Evolutionary conservation across 2,329 filamentous ascomycete species (phyloP).

Genomic region (Dactylonectria macrodidyma): DNA sequence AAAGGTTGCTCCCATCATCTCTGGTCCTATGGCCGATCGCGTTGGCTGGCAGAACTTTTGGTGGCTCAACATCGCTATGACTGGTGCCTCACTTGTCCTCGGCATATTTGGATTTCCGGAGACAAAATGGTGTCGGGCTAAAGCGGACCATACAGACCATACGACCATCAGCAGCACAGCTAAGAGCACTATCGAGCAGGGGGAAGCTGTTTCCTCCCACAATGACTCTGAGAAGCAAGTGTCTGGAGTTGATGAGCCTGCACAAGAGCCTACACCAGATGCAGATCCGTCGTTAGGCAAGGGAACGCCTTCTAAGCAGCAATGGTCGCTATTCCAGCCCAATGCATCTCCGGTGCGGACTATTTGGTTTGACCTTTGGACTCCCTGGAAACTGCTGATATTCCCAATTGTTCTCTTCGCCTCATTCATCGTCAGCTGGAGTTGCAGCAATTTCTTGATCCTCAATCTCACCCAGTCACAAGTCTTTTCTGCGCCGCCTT

Average conservation of each 20-base stretch:
- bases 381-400: conserved; percentile 18
- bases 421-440: conserved; percentile 26
- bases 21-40: conserved; percentile 20
- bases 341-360: conserved; percentile 6
- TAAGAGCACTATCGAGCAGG: conserved; percentile 6
- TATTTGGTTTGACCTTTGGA: conserved; percentile 18
- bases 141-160: background rate
- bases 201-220: background rate
- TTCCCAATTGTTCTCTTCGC: conserved; percentile 32
- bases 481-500: conserved; percentile 29
- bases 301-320: conserved; percentile 11
- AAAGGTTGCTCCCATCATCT: conserved; percentile 5
- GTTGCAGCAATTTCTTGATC: conserved; percentile 25
- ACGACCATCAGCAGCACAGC: background rate
- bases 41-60: too few relatives aligned
- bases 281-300: conserved; percentile 8
- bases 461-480: conserved; percentile 29
- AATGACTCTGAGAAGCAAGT: background rate
- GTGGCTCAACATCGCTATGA: conserved; percentile 19
- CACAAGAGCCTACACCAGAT: background rate
- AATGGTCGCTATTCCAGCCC: conserved; percentile 12
- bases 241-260: background rate
- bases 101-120: conserved; percentile 12
- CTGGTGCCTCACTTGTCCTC: background rate
- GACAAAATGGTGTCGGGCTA: conserved; percentile 4